These are phyloP conservation scores for Talaromyces piceae DNA, from an alignment of 2,329 filamentous ascomycete genomes.

Conservation along the genomic window DNA sequence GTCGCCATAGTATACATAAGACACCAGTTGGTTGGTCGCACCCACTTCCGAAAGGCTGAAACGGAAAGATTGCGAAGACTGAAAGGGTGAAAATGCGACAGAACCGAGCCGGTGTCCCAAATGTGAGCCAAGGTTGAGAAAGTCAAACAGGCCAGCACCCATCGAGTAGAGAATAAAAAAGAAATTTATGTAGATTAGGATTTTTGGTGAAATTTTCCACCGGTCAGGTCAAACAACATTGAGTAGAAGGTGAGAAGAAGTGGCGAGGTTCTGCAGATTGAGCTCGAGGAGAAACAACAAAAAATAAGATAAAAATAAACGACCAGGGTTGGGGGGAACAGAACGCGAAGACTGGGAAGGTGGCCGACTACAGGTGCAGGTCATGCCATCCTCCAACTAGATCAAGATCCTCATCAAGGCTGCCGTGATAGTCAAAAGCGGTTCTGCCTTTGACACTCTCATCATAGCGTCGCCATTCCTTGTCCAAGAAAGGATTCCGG, in stretches of 20 bases:
- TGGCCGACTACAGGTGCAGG: conserved; percentile 50
- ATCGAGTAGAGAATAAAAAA: conserved; percentile 2
- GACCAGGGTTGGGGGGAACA: too few relatives aligned
- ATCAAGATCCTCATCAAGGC: conserved; percentile 65
- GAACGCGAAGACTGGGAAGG: conserved; percentile 13
- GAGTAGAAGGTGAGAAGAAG: not conserved
- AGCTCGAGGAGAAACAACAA: conserved; percentile 7
- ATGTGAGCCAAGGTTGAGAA: conserved; percentile 2
- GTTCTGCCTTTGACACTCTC: conserved; percentile 21
- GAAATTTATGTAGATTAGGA: conserved; percentile 7
- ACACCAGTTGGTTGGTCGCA: conserved; percentile 9
- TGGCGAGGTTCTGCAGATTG: not conserved
- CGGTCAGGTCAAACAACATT: not conserved
- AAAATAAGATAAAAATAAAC: too few relatives aligned
- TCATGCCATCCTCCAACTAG: conserved; percentile 91
- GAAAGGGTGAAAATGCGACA: not conserved
- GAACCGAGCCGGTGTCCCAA: not conserved
- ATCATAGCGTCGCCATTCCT: conserved; percentile 39
- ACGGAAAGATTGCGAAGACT: conserved; percentile 8
- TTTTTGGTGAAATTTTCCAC: not conserved
- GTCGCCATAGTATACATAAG: conserved; percentile 13
- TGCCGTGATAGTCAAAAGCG: conserved; percentile 44
- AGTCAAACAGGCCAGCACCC: not conserved
- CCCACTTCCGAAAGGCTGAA: conserved; percentile 11
- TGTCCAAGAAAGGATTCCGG: conserved; percentile 35